Evolutionary conservation across 352 stramenopile genomes (phyloP).

Genomic region (Globisporangium barbulae): DNA sequence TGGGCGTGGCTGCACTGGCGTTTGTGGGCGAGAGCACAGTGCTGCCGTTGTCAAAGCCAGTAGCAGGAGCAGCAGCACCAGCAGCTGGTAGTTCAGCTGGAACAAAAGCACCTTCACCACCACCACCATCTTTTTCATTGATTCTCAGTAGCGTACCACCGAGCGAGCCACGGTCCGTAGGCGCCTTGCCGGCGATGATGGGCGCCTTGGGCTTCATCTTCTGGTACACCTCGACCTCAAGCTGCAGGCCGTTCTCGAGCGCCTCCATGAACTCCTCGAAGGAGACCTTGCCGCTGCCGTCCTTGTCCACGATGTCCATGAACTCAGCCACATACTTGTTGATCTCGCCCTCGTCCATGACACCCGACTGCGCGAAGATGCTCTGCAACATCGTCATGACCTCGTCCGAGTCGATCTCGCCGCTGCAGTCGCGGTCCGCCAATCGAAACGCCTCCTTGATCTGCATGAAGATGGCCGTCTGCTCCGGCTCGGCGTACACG

Average conservation of each 20-base stretch:
- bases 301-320: conserved; percentile 67
- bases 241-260: conserved; percentile 68
- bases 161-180: conserved; percentile 6
- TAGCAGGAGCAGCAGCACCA: not conserved
- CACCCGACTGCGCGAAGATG: conserved; percentile 72
- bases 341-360: conserved; percentile 63
- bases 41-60: not conserved
- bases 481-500: conserved; percentile 69
- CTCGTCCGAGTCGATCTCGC: conserved; percentile 76
- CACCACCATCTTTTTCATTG: not conserved
- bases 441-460: conserved; percentile 85
- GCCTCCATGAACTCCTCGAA: conserved; percentile 83
- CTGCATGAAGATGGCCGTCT: conserved; percentile 84
- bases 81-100: too few relatives aligned
- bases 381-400: conserved; percentile 67
- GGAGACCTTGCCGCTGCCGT: conserved; percentile 63
- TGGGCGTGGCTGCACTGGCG: conserved; percentile 1
- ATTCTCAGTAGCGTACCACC: not conserved
- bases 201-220: conserved; percentile 23
- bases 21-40: not conserved
- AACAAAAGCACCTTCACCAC: not conserved
- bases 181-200: conserved; percentile 8
- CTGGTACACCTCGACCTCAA: conserved; percentile 73
- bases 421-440: conserved; percentile 75
- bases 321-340: conserved; percentile 67